These are phyloP conservation scores for Mortierella sp. DNA, from an alignment of 371 early-diverging fungal species.

Conservation along the genomic window DNA sequence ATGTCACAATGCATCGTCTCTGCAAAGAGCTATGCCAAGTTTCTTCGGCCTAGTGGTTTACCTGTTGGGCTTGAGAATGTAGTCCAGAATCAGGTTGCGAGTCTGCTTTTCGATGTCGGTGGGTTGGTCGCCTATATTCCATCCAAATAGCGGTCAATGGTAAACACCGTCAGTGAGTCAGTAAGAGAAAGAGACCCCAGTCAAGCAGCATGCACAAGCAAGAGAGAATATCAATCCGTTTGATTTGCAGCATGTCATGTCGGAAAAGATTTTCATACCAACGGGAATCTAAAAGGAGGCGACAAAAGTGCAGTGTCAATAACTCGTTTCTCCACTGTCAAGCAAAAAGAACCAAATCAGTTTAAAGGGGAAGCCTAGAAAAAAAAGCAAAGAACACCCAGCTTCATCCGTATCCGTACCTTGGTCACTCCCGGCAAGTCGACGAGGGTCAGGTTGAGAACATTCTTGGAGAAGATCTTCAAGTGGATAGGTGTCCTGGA, in stretches of 20 bases:
- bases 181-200: background rate
- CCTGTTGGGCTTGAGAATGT: conserved; percentile 90
- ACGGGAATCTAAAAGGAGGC: conserved; percentile 58
- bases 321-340: background rate
- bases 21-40: background rate
- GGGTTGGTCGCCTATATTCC: conserved; percentile 47
- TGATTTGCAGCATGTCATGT: conserved; percentile 5
- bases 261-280: conserved; percentile 47
- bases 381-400: background rate
- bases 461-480: conserved; percentile 87
- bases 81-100: conserved; percentile 85
- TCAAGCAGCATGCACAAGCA: background rate
- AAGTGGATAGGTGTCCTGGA: conserved; percentile 90
- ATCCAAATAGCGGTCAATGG: background rate
- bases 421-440: conserved; percentile 96
- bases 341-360: background rate
- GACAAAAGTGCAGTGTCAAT: background rate
- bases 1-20: background rate
- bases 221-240: conserved; percentile 14
- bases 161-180: background rate
- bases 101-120: conserved; percentile 92
- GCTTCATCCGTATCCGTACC: conserved; percentile 61
- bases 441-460: conserved; percentile 92
- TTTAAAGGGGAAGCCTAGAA: background rate
- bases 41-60: conserved; percentile 13